These are phyloP conservation scores for Gynandropsis gynandra DNA, from an alignment of 345 rosid genomes.

Conservation along the genomic window DNA sequence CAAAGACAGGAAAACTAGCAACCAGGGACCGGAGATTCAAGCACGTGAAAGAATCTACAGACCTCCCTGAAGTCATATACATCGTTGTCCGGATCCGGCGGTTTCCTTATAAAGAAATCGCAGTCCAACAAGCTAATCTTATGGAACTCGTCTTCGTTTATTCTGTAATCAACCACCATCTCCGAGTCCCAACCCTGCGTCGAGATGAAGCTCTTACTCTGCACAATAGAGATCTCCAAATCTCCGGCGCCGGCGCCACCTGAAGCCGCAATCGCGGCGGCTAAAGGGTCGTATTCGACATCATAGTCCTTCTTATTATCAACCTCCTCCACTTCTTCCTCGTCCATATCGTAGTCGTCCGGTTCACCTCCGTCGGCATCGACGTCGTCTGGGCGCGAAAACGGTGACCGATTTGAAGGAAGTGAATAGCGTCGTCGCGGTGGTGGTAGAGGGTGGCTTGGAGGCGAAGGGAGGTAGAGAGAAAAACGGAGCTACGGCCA, in stretches of 20 bases:
- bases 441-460: constrained; percentile 19
- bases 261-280: constrained; percentile 25
- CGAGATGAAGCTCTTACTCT: constrained; percentile 68
- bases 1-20: constrained; percentile 3
- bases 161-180: constrained; percentile 77
- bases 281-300: constrained; percentile 70
- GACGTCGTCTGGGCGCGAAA: constrained; percentile 49
- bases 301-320: constrained; percentile 92
- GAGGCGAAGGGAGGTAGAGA: constrained; percentile 28
- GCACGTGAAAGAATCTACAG: background rate
- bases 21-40: background rate
- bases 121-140: constrained; percentile 79
- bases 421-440: constrained; percentile 2
- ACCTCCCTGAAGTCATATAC: constrained; percentile 98
- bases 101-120: constrained; percentile 88
- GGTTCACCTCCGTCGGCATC: constrained; percentile 57
- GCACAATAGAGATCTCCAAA: constrained; percentile 54
- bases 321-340: constrained; percentile 74
- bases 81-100: constrained; percentile 89
- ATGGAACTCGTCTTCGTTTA: constrained; percentile 90
- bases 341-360: constrained; percentile 80
- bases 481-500: constrained; percentile 28
- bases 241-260: constrained; percentile 31
- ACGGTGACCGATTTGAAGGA: constrained; percentile 16
- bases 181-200: constrained; percentile 86